Percentiles rank a stretch among this genome's conserved stretches.
phyloP scores from a whole-genome alignment of 768 basidiomycete species.

The Gloeostereum incarnatum region DNA sequence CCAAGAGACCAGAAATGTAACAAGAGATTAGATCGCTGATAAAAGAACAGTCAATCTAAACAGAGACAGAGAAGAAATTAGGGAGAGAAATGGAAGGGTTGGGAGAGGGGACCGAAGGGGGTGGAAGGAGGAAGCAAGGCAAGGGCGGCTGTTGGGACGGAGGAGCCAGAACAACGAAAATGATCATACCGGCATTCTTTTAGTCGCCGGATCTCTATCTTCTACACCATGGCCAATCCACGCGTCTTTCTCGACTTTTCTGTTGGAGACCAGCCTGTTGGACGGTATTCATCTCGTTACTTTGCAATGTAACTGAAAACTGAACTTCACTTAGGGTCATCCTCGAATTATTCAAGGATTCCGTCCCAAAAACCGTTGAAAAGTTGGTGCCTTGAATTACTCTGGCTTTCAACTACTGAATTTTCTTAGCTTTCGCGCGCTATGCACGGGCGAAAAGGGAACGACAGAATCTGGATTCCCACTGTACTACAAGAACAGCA shows the following conservation, averaged over 20 bases:
- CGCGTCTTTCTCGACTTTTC: slow-evolving; percentile 66
- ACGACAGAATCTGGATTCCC: slow-evolving; percentile 55
- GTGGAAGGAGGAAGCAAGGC: neutral
- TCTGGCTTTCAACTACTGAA: slow-evolving; percentile 1
- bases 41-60: neutral
- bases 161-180: too few species aligned
- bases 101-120: neutral
- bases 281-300: slow-evolving; percentile 32
- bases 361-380: slow-evolving; percentile 67
- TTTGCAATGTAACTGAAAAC: slow-evolving; percentile 4
- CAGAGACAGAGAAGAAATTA: slow-evolving; percentile 4
- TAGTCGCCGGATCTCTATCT: too few species aligned
- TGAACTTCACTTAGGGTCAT: slow-evolving; percentile 37
- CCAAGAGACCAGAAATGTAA: slow-evolving; percentile 6
- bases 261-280: slow-evolving; percentile 36
- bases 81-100: too few species aligned
- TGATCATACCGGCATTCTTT: too few species aligned
- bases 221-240: slow-evolving; percentile 34
- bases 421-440: slow-evolving; percentile 59
- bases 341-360: slow-evolving; percentile 70
- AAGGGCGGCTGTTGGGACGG: too few species aligned
- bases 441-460: slow-evolving; percentile 85
- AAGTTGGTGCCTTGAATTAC: slow-evolving; percentile 40
- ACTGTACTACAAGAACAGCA: slow-evolving; percentile 75
- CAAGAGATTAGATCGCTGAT: slow-evolving; percentile 3